Evolutionary conservation across 139 green algal species (phyloP).

Genomic region (Microglena sp.): DNA sequence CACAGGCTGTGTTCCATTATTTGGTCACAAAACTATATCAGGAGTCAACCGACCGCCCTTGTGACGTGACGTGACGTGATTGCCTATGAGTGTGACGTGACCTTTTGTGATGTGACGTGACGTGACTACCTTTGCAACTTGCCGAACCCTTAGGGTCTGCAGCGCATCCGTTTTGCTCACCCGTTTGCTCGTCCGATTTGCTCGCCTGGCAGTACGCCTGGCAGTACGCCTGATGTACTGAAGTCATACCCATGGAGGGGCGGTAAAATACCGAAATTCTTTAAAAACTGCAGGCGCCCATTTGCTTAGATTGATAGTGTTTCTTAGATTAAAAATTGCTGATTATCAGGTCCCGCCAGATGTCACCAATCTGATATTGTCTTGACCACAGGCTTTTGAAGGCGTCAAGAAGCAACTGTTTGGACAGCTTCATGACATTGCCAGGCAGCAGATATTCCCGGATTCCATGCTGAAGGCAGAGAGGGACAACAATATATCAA

Average conservation of each 20-base stretch:
- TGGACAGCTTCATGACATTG: constrained; percentile 62
- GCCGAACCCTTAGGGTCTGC: too few species aligned
- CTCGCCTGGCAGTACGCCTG: not conserved
- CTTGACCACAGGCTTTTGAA: constrained; percentile 56
- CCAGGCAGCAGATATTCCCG: constrained; percentile 34
- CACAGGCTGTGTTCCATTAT: too few species aligned
- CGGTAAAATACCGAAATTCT: not conserved
- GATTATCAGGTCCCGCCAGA: not conserved
- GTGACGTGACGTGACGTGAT: too few species aligned
- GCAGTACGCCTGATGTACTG: not conserved
- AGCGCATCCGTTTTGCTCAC: too few species aligned
- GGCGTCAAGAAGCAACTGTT: constrained; percentile 80
- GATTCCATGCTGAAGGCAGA: not conserved
- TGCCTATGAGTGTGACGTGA: too few species aligned
- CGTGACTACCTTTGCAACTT: too few species aligned
- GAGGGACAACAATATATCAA: too few species aligned
- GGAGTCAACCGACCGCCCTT: too few species aligned
- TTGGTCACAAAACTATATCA: too few species aligned
- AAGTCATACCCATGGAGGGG: not conserved
- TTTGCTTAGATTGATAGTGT: not conserved
- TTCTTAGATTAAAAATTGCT: not conserved
- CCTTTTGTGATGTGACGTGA: too few species aligned
- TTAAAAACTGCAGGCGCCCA: not conserved
- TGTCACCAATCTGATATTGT: too few species aligned
- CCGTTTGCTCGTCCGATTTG: too few species aligned